Evolutionary conservation across 208 protist species (phyloP), one percentile per base, ranked within the genome.

Genomic region (Acanthamoeba castellanii): DNA sequence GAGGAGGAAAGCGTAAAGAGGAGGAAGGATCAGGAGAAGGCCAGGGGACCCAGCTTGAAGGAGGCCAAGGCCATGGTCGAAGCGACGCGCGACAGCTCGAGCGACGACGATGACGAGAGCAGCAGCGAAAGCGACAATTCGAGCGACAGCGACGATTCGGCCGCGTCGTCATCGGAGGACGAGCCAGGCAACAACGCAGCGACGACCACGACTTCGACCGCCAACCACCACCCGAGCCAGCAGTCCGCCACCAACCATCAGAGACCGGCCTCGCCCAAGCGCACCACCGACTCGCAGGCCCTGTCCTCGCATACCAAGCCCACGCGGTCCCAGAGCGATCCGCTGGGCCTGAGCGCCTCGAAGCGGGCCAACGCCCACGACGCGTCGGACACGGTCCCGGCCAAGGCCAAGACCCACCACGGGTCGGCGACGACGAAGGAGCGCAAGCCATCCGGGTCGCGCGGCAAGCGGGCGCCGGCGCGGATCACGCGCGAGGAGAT

Each of bases 401-500:
- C 18, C 52, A 88, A 64, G 34, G 25, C 11, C 9, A 32, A 27
- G 50, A 59, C 1, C 45, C 55, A 87, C 30, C 11, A 27, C 11
- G 13, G 74, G 30, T 3, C 30, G n/a, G 3, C 27, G n/a, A 9
- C 27, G 30, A 3, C 25, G 50, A 57, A 64, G 50, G 18, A 88
- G n/a, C 16, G 18, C n/a, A 45, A 16, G 81, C 22, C 1, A 22
- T n/a, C 50, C 25, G 32, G 16, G 66, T 74, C 66, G 66, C 66
- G 66, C 9, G 8, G 22, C 22, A 66, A 66, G 59, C 18, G 22
- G 59, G 7, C 59, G 25, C 18, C 59, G 59, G 18, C 59, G 25
- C 18, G 59, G 59, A 59, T 88, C 81, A 88, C 30, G n/a, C 81
- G 81, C 3, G 30, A 88, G 81, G 81, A 88, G 81, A 88, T 88